Percentiles rank a stretch among this genome's conserved stretches.
Conservation (phyloP, 805 yeast species). For the Jamesozyma spencerorum region DNA sequence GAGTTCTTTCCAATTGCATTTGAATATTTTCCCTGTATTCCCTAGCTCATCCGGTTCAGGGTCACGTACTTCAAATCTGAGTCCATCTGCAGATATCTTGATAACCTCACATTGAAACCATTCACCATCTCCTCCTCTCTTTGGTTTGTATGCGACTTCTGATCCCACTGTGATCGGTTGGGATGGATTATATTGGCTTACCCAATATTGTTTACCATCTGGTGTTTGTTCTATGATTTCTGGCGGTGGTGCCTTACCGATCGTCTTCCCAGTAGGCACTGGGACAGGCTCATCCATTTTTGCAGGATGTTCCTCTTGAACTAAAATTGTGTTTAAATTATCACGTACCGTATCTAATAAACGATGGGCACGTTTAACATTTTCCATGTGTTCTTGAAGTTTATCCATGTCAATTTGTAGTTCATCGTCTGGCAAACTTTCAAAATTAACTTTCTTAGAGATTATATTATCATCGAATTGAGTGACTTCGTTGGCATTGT, state of each 20-base stretch:
- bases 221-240: conserved; percentile 5
- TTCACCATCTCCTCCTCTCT: conserved; percentile 57
- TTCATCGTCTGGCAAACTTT: conserved; percentile 32
- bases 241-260: conserved; percentile 3
- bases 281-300: neutral
- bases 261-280: conserved; percentile 2
- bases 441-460: conserved; percentile 24
- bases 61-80: conserved; percentile 80
- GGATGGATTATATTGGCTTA: conserved; percentile 49
- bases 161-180: conserved; percentile 56
- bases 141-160: conserved; percentile 80
- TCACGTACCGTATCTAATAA: conserved; percentile 35
- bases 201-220: conserved; percentile 39
- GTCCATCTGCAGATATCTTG: conserved; percentile 65
- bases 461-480: conserved; percentile 37
- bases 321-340: conserved; percentile 41
- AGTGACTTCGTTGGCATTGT: conserved; percentile 48
- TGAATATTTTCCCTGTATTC: conserved; percentile 78
- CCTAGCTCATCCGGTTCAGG: conserved; percentile 95
- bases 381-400: conserved; percentile 45
- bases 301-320: neutral
- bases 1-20: conserved; percentile 73
- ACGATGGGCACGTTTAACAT: conserved; percentile 43
- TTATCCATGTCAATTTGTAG: conserved; percentile 34
- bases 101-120: conserved; percentile 95